phyloP scores from a whole-genome alignment of 2,329 filamentous ascomycete genomes.

The Orbilia blumenaviensis region DNA sequence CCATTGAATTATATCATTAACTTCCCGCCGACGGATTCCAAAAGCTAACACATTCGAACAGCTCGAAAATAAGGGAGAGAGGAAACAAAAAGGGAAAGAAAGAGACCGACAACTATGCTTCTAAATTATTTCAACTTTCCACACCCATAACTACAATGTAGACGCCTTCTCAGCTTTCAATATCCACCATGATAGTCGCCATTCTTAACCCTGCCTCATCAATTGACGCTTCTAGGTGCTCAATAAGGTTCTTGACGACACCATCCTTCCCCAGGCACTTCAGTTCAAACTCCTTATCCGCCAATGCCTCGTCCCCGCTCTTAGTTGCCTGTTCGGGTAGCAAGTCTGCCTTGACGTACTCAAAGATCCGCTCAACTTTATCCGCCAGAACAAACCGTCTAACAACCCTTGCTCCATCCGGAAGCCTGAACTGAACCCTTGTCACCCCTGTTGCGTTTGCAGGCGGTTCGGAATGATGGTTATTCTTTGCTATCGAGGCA shows the following conservation, averaged over 20 bases:
- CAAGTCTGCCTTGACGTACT: conserved; percentile 93
- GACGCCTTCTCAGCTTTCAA: conserved; percentile 68
- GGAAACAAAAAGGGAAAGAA: not conserved
- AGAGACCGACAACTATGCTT: not conserved
- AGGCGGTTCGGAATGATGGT: conserved; percentile 80
- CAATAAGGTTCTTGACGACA: conserved; percentile 86
- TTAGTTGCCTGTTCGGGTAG: conserved; percentile 73
- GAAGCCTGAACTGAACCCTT: conserved; percentile 90
- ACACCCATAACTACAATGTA: too few relatives aligned
- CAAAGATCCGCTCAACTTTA: conserved; percentile 82
- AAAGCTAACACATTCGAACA: not conserved
- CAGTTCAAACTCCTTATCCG: conserved; percentile 75
- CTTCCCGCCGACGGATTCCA: not conserved
- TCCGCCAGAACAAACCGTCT: conserved; percentile 83
- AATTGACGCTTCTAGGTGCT: conserved; percentile 76
- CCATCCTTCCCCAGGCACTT: conserved; percentile 86
- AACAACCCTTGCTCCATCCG: conserved; percentile 79
- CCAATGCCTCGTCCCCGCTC: conserved; percentile 66
- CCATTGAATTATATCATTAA: conserved; percentile 22
- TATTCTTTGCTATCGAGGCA: conserved; percentile 74
- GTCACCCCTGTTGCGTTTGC: conserved; percentile 77
- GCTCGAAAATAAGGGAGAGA: not conserved
- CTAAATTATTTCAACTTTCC: too few relatives aligned
- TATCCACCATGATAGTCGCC: conserved; percentile 95
- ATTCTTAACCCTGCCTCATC: conserved; percentile 86